Evolutionary conservation across 805 yeast species (phyloP), one percentile per base, ranked within the genome.

Genomic region (Cyberlindnera maclurae): DNA sequence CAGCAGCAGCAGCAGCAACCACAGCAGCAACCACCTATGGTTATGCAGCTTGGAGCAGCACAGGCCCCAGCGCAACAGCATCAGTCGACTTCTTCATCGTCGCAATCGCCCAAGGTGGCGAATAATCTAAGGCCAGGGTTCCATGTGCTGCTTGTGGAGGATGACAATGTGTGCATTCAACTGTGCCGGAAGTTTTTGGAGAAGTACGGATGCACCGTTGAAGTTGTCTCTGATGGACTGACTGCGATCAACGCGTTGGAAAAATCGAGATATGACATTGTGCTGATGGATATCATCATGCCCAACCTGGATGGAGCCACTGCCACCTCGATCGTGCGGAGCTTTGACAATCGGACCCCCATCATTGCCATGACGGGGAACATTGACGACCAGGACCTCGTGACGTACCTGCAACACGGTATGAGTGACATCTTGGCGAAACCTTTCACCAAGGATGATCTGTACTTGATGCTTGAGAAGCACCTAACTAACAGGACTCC

Each of bases 291-390:
- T 62, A 84, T 84, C 37, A 90, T 84, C 16, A 84, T 84, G 93
- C 95, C 95, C 11, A 83, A 82, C 56, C 60, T 84, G 50, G 87
- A 86, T 64, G 87, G 96, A 52, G 88, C 89, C 15, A 80, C 95
- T 3, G 96, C 96, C 1, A 83, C 96, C 1, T 82, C 90, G 30
- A 77, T 90, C 32, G 87, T 93, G 34, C 71, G 97, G 49, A 77
- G 82, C 15, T 85, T 86, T 56, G 95, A 88, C 58, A 75, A 77
- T 15, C 73, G 73, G 38, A 86, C 96, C 0, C 97, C 97, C 11
- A 85, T 93, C 45, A 82, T 93, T 48, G 94, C 95, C 24, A 86
- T 86, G 95, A 86, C 96, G 2, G 94, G 95, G 30, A 87, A 86
- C 55, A 83, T 86, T 40, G 82, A 83, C 49, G 85, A 82, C 46